Evolutionary conservation across 306 rosid genomes (phyloP).

Genomic region (Rubus parviflorus): DNA sequence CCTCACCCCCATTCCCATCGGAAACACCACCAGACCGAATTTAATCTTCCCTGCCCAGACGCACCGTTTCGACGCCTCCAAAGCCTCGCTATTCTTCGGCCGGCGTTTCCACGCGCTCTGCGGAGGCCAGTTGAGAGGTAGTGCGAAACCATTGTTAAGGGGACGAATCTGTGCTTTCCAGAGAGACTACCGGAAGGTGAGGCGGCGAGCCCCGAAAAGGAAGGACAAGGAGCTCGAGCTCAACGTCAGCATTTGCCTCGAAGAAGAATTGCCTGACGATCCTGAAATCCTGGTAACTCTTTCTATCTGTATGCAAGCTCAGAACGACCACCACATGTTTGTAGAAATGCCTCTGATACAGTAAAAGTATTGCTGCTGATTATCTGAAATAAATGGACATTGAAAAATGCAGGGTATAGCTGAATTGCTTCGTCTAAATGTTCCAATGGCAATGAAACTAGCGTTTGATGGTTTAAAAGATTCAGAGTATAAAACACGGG

Average conservation of each 20-base stretch:
- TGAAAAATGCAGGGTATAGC: slow-evolving; percentile 42
- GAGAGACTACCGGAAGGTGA: slow-evolving; percentile 63
- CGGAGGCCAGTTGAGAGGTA: slow-evolving; percentile 20
- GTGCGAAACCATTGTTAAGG: slow-evolving; percentile 13
- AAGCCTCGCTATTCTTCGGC: slow-evolving; percentile 31
- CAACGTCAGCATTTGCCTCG: slow-evolving; percentile 72
- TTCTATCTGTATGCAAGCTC: neutral
- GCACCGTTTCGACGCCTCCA: slow-evolving; percentile 22
- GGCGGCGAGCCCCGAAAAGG: slow-evolving; percentile 46
- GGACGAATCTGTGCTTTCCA: slow-evolving; percentile 31
- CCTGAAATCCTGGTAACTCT: slow-evolving; percentile 63
- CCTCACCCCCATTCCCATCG: slow-evolving; percentile 9
- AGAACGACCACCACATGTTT: slow-evolving; percentile 7
- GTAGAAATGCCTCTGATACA: neutral
- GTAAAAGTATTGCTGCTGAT: too few species aligned
- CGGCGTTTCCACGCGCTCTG: slow-evolving; percentile 42
- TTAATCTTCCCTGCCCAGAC: slow-evolving; percentile 16
- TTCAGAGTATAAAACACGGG: slow-evolving; percentile 64
- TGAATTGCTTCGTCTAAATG: slow-evolving; percentile 83
- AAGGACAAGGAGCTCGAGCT: slow-evolving; percentile 72
- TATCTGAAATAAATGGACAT: neutral
- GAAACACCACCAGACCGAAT: neutral
- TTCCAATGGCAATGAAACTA: slow-evolving; percentile 80
- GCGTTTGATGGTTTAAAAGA: slow-evolving; percentile 75
- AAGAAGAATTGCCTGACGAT: slow-evolving; percentile 83